Base-by-base conservation (phyloP, 2,329 filamentous ascomycete genomes). In the Berkeleyomyces basicola region DNA sequence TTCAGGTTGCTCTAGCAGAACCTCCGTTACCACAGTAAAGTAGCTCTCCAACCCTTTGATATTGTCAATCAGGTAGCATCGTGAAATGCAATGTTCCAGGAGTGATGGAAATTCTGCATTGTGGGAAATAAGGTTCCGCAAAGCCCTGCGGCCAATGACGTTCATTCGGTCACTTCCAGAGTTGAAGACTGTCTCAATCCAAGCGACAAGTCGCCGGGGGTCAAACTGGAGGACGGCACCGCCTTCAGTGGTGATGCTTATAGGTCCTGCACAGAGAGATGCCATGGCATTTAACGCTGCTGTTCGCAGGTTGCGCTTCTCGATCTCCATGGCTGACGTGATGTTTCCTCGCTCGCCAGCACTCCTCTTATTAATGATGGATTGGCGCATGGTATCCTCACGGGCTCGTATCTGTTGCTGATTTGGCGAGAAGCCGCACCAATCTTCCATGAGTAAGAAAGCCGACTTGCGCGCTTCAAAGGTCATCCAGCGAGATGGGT, bases 361-460 rank as follows among this genome's bases (percentile, higher is more conserved):
- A 23, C 86, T 83, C 63, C 93, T 88, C 62, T 90, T 86, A 61
- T 92, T 84, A 43, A 95, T 84, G 67, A 93, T 79, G 2, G 88
- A 89, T 67, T 91, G 87, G 51, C 89, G 82, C 86, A 96, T 95
- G 43, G 82, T 87, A 66, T 95, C 87, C 72, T 96, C 91, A 65
- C 90, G 81, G 64, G 86, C 84, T 4, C 85, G 82, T 47, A 96
- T 88, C 67, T 95, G 88, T 11, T 76, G 79, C 70, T 95, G 90
- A 67, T 96, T 96, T 0, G 91, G 90, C 6, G 91, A 96, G 71
- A 95, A 96, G 2, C 93, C 93, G 71, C 93, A 99, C 95, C 95
- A 99, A 67, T 97, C 92, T 73, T 99, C 93, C 91, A 99, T 97
- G 58, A 99, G 76, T 0, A 91, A 86, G 70, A 99, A 99, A 0